A percentile compares a stretch with the other conserved stretches of the same genome.
Conservation (phyloP, 768 basidiomycete species). For the Boletus barrowsii region DNA sequence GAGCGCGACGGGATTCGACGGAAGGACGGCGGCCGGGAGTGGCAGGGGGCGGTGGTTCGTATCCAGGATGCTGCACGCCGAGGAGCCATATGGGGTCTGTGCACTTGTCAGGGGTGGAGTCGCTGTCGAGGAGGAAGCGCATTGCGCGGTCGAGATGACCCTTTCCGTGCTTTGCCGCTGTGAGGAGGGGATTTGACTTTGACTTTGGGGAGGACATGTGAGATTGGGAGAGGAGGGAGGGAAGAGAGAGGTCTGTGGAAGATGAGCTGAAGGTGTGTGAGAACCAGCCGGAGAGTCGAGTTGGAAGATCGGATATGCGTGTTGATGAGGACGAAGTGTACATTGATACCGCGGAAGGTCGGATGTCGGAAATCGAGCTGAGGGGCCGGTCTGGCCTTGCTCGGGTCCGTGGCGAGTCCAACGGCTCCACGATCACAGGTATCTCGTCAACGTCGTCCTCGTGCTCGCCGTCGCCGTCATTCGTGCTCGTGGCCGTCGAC, state of each 20-base stretch:
- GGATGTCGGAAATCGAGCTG: slow-evolving; percentile 42
- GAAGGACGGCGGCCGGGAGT: slow-evolving; percentile 38
- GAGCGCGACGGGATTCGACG: slow-evolving; percentile 38
- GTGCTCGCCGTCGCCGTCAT: slow-evolving; percentile 33
- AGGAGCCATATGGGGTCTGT: slow-evolving; percentile 86
- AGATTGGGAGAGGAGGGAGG: slow-evolving; percentile 52
- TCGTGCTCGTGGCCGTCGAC: neutral
- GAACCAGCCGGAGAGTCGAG: slow-evolving; percentile 78
- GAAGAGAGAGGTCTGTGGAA: slow-evolving; percentile 68
- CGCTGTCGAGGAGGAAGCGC: slow-evolving; percentile 87
- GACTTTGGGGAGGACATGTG: slow-evolving; percentile 41
- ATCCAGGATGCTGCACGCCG: slow-evolving; percentile 78
- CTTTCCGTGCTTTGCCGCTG: slow-evolving; percentile 70
- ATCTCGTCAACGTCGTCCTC: slow-evolving; percentile 44
- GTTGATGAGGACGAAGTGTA: slow-evolving; percentile 45
- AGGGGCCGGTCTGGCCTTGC: slow-evolving; percentile 56
- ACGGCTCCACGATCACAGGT: slow-evolving; percentile 68
- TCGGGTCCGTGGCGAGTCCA: slow-evolving; percentile 49
- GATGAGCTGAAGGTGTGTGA: slow-evolving; percentile 74
- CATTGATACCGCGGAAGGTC: slow-evolving; percentile 41
- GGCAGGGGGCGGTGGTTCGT: slow-evolving; percentile 42
- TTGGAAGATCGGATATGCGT: slow-evolving; percentile 67
- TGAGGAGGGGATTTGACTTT: slow-evolving; percentile 52
- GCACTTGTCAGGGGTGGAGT: slow-evolving; percentile 81
- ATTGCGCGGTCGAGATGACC: slow-evolving; percentile 80